A percentile compares a stretch with the other conserved stretches of the same genome.
These are phyloP conservation scores for Adansonia rubrostipa DNA, from an alignment of 441 rosid genomes.

Conservation along the genomic window DNA sequence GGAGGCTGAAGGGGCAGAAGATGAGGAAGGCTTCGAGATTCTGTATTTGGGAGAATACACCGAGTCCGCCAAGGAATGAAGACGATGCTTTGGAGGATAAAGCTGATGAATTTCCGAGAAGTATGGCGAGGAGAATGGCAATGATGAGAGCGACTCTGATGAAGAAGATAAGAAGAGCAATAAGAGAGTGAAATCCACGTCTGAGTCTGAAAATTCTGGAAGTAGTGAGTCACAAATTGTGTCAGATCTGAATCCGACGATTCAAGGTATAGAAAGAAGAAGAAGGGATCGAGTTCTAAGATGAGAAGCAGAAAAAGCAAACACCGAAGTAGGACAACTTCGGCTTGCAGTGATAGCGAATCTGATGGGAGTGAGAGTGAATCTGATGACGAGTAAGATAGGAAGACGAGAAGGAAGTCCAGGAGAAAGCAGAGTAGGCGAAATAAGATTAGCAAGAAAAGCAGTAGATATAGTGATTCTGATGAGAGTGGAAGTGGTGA, in stretches of 20 bases:
- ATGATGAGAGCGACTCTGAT: constrained; percentile 38
- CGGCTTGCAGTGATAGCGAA: constrained; percentile 40
- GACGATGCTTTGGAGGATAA: constrained; percentile 52
- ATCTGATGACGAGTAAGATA: constrained; percentile 51
- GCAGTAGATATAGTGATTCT: constrained; percentile 49
- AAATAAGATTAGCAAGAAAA: constrained; percentile 39
- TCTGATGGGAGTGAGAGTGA: constrained; percentile 53
- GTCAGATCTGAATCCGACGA: constrained; percentile 50
- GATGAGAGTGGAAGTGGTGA: constrained; percentile 54
- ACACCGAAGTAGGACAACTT: constrained; percentile 41
- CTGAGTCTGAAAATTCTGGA: constrained; percentile 44
- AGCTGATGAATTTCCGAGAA: constrained; percentile 42
- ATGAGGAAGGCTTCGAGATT: constrained; percentile 59
- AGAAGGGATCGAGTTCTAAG: constrained; percentile 46
- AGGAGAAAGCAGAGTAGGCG: constrained; percentile 40
- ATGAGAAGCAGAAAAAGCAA: constrained; percentile 37
- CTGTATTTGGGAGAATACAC: constrained; percentile 78
- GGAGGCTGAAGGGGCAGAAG: constrained; percentile 86
- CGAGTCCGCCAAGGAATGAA: constrained; percentile 78
- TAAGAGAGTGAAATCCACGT: constrained; percentile 30
- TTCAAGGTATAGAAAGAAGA: constrained; percentile 46
- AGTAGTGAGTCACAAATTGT: constrained; percentile 17
- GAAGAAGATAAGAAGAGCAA: constrained; percentile 26
- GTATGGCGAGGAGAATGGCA: constrained; percentile 30
- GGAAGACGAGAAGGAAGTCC: constrained; percentile 46